A percentile compares a stretch with the other conserved stretches of the same genome.
phyloP scores from a whole-genome alignment of 768 basidiomycete genomes.

The Pleurotus eryngii region DNA sequence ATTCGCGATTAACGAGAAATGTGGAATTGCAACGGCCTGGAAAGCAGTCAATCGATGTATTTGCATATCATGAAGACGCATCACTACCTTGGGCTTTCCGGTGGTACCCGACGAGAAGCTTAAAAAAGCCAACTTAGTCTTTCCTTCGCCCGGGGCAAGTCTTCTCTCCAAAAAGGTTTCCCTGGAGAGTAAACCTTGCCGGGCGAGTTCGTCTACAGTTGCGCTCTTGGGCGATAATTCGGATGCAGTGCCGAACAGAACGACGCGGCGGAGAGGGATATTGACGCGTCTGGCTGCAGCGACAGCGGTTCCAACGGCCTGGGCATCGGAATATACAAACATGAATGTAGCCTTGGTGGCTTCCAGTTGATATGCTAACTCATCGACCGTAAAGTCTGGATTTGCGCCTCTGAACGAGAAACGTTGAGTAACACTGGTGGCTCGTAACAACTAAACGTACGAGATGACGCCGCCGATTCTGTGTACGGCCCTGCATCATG shows the following conservation, averaged over 20 bases:
- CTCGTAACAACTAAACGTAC: conserved; percentile 9
- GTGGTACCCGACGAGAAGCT: conserved; percentile 76
- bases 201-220: conserved; percentile 41
- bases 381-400: conserved; percentile 12
- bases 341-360: conserved; percentile 37
- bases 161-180: conserved; percentile 45
- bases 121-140: conserved; percentile 66
- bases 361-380: conserved; percentile 13
- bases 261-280: conserved; percentile 37
- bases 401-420: conserved; percentile 9
- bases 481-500: conserved; percentile 16
- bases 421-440: conserved; percentile 6
- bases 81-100: conserved; percentile 61
- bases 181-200: conserved; percentile 39
- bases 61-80: not conserved
- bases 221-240: not conserved
- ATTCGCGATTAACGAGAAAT: conserved; percentile 57
- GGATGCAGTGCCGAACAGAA: conserved; percentile 35
- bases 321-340: conserved; percentile 42
- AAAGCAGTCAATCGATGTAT: not conserved
- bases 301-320: conserved; percentile 32
- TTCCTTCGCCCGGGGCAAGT: conserved; percentile 57
- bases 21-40: conserved; percentile 60
- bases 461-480: conserved; percentile 20
- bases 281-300: conserved; percentile 35